Evolutionary conservation across 345 rosid genomes (phyloP).

Genomic region (Garcia nutans): DNA sequence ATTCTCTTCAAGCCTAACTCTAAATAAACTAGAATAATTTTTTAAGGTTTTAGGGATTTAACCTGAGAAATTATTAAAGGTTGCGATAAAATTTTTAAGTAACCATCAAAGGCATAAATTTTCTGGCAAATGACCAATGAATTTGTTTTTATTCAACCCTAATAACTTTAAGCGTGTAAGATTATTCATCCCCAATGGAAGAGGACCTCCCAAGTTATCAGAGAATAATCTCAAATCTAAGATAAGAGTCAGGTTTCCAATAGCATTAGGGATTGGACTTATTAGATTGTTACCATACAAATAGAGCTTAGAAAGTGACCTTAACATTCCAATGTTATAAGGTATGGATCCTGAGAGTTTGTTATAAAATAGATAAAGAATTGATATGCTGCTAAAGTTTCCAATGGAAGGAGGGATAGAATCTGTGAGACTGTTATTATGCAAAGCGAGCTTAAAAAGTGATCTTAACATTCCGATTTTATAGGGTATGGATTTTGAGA

Average conservation of each 20-base stretch:
- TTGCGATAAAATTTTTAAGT: background rate
- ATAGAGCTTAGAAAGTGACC: background rate
- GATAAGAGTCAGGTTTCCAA: too few species aligned
- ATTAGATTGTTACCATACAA: background rate
- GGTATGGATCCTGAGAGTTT: too few species aligned
- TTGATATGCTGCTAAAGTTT: background rate
- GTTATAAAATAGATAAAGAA: background rate
- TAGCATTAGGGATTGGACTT: background rate
- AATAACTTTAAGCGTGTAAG: background rate
- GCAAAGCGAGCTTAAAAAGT: background rate
- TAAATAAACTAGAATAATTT: background rate
- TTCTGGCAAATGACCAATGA: background rate
- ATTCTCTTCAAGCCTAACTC: background rate
- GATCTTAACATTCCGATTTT: background rate
- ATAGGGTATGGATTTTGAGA: background rate
- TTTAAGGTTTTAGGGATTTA: background rate
- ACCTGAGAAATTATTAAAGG: background rate
- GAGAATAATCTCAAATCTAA: too few species aligned
- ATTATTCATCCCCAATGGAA: background rate
- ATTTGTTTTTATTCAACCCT: background rate
- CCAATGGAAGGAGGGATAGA: slow-evolving; percentile 9
- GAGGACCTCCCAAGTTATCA: background rate
- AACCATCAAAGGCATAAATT: background rate
- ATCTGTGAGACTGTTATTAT: background rate
- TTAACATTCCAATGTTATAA: too few species aligned